Conservation (phyloP, 495 filamentous ascomycete genomes). For the Hypoxylon trugodes region DNA sequence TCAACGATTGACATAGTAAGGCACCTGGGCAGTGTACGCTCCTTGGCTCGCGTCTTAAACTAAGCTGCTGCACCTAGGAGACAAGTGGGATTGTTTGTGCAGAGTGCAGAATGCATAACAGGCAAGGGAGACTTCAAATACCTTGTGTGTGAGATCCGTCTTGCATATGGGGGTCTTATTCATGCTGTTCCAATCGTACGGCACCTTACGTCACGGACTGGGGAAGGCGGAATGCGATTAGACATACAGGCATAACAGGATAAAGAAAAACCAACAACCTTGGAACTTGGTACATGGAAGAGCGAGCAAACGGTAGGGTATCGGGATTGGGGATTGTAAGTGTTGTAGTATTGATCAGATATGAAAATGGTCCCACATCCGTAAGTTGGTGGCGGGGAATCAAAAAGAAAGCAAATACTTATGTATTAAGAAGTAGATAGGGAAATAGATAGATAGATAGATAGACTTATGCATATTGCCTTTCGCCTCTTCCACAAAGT, state of each 20-base stretch:
- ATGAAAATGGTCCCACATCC: slow-evolving; percentile 29
- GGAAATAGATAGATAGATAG: too few relatives aligned
- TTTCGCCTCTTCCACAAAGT: neutral
- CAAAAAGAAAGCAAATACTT: too few relatives aligned
- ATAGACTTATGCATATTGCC: slow-evolving; percentile 22
- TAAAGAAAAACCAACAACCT: slow-evolving; percentile 18
- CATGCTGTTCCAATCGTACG: slow-evolving; percentile 36
- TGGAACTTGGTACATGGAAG: slow-evolving; percentile 8
- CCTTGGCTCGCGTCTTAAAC: slow-evolving; percentile 34
- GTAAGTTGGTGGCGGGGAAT: slow-evolving; percentile 40
- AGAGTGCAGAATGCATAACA: slow-evolving; percentile 46
- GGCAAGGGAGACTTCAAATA: slow-evolving; percentile 44
- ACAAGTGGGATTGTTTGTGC: slow-evolving; percentile 34
- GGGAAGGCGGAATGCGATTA: slow-evolving; percentile 35
- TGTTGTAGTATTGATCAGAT: slow-evolving; percentile 11
- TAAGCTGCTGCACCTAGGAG: slow-evolving; percentile 16
- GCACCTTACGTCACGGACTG: slow-evolving; percentile 34
- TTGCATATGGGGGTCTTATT: slow-evolving; percentile 31
- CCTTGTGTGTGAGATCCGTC: slow-evolving; percentile 39
- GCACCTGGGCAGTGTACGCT: too few relatives aligned
- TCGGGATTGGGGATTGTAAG: too few relatives aligned
- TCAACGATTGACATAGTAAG: slow-evolving; percentile 26
- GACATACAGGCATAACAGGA: too few relatives aligned
- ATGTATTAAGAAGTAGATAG: too few relatives aligned
- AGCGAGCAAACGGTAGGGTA: slow-evolving; percentile 34